Evolutionary conservation across 768 basidiomycete species (phyloP), one percentile per base, ranked within the genome.

Genomic region (Rickenella mellea): DNA sequence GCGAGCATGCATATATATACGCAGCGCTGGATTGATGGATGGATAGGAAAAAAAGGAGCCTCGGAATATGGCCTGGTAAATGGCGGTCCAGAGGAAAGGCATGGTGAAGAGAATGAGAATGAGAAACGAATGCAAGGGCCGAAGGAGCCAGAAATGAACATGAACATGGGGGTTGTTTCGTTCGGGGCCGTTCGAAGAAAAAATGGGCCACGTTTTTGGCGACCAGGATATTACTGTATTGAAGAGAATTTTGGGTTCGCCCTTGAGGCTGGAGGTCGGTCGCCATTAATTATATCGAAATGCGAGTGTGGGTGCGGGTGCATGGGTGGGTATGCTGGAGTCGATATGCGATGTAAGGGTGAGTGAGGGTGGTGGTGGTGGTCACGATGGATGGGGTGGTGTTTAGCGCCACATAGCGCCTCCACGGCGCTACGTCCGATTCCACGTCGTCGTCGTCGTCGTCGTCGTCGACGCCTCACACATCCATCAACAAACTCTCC

Each of bases 401-500:
- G 29, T 10, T 10, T 10, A 30, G 29, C 10, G 29, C 29, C 10
- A 15, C 10, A 30, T 10, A 30, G 29, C 29, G 29, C 10, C 10
- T 10, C 10, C 10, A 15, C 10, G 29, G 15, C 10, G 29, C 29
- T 10, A 30, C 58, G 15, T 30, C 10, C 29, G 15, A 10, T 15
- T 10, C 29, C 10, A 30, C 10, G 29, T 10, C 10, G 10, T 10
- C 15, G 15, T 10, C 10, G 29, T 10, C 29, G 29, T 10, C 29
- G 29, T 10, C 10, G 29, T 30, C 10, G 10, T 30, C 15, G 29
- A 30, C 29, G 29, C 29, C 4, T 36, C 33, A 36, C 33, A 36
- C 24, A 17, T 36, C 33, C 33, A 36, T 36, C 33, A 22, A 36
- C 33, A 22, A 17, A 22, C 33, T 36, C 33, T 36, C 33, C 33